Evolutionary conservation across 1,284 basidiomycete species (phyloP).

Genomic region (Apiotrichum siamense): DNA sequence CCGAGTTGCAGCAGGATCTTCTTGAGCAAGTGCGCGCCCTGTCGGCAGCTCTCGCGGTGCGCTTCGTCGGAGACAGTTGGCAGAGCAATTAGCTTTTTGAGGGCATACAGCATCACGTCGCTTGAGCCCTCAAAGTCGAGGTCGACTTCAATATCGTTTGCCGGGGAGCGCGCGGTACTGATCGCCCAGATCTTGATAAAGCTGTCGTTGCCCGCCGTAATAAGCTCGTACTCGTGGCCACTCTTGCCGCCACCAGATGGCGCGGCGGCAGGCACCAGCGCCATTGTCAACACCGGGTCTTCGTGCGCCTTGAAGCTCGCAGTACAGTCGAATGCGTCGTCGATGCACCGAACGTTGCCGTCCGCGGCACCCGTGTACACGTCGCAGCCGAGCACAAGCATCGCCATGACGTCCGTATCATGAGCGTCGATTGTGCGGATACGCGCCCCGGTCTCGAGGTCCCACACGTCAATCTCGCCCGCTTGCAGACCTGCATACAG

Average conservation of each 20-base stretch:
- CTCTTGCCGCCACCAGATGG: slow-evolving; percentile 7
- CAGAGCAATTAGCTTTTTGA: slow-evolving; percentile 81
- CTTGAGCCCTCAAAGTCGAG: slow-evolving; percentile 38
- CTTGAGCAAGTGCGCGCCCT: slow-evolving; percentile 82
- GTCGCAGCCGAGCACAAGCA: slow-evolving; percentile 68
- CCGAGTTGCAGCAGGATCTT: slow-evolving; percentile 81
- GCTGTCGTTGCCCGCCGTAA: slow-evolving; percentile 80
- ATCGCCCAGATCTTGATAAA: slow-evolving; percentile 61
- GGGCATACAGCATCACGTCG: slow-evolving; percentile 55
- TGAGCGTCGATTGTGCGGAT: slow-evolving; percentile 81
- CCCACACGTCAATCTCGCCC: slow-evolving; percentile 85
- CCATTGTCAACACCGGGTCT: slow-evolving; percentile 73
- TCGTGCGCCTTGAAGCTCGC: slow-evolving; percentile 73
- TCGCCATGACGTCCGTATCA: slow-evolving; percentile 74
- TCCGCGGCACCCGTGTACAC: slow-evolving; percentile 77
- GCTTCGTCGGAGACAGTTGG: slow-evolving; percentile 71
- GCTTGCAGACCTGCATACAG: slow-evolving; percentile 91
- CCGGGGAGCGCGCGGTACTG: background rate
- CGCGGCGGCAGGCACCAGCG: slow-evolving; percentile 46
- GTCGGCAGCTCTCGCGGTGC: slow-evolving; percentile 73
- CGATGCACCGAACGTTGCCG: slow-evolving; percentile 75
- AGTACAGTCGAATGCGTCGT: slow-evolving; percentile 72
- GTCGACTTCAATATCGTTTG: slow-evolving; percentile 14
- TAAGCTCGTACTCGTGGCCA: slow-evolving; percentile 48
- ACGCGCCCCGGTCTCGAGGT: slow-evolving; percentile 78